A percentile compares a stretch with the other conserved stretches of the same genome.
phyloP scores from a whole-genome alignment of 108 stramenopile genomes.

The Poteriospumella lacustris region DNA sequence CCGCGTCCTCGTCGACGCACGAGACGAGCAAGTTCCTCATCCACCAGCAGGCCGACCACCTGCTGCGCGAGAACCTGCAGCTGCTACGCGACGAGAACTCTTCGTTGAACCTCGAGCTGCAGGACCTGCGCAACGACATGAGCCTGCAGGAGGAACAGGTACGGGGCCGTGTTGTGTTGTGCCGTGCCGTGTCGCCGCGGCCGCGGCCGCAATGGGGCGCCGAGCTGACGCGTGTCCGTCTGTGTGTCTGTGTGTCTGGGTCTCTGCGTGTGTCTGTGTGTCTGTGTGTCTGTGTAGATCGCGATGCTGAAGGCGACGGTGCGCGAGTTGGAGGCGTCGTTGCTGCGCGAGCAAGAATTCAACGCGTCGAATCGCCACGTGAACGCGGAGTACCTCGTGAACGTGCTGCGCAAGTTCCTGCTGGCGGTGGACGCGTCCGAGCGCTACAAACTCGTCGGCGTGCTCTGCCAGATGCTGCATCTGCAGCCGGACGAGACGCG shows the following conservation, averaged over 20 bases:
- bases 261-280: background rate
- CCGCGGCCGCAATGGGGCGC: no score
- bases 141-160: constrained; percentile 1
- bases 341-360: constrained; percentile 20
- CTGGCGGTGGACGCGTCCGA: background rate
- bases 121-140: background rate
- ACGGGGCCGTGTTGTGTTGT: no score
- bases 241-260: no score
- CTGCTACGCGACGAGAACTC: background rate
- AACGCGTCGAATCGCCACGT: constrained; percentile 7
- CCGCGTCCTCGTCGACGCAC: no score
- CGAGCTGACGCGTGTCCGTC: no score
- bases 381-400: constrained; percentile 19
- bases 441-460: background rate
- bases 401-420: constrained; percentile 20
- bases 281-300: no score
- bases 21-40: background rate
- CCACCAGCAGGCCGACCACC: background rate
- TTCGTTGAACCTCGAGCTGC: background rate
- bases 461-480: constrained; percentile 9
- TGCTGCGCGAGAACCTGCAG: background rate
- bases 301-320: background rate
- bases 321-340: constrained; percentile 20
- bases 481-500: background rate
- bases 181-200: no score